Percentiles rank a stretch among this genome's conserved stretches.
Conservation (phyloP, 768 basidiomycete species). For the Termitomyces sp. region DNA sequence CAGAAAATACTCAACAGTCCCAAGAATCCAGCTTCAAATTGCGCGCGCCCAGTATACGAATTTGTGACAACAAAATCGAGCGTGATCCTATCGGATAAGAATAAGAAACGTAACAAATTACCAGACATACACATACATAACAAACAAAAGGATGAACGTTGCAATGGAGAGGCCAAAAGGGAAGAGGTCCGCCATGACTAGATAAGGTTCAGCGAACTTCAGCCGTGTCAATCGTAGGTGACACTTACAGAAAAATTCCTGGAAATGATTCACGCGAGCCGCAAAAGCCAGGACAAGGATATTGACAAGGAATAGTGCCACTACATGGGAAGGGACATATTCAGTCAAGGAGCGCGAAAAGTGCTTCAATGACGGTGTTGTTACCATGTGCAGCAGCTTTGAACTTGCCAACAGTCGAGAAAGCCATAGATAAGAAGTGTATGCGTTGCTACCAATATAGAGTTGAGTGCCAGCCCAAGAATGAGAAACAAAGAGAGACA, state of each 20-base stretch:
- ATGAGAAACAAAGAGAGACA: not conserved
- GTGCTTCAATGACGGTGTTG: not conserved
- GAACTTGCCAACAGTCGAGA: constrained; percentile 16
- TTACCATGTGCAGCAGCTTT: constrained; percentile 17
- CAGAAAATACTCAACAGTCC: constrained; percentile 49
- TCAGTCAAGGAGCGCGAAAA: not conserved
- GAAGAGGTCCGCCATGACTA: constrained; percentile 58
- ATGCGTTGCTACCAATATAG: not conserved
- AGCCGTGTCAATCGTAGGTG: not conserved
- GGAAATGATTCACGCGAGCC: constrained; percentile 52
- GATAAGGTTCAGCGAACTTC: not conserved
- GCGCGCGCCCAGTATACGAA: constrained; percentile 45
- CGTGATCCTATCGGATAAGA: constrained; percentile 31
- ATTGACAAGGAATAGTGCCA: constrained; percentile 43
- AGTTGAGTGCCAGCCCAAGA: not conserved
- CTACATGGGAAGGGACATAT: constrained; percentile 26
- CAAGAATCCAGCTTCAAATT: constrained; percentile 46
- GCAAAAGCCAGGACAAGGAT: constrained; percentile 53
- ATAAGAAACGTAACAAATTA: not conserved
- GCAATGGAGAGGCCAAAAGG: constrained; percentile 59
- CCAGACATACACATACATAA: constrained; percentile 34
- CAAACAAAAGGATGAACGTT: constrained; percentile 42
- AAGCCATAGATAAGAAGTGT: constrained; percentile 13
- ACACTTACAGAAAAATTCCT: constrained; percentile 60
- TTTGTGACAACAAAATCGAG: constrained; percentile 41